These are phyloP conservation scores for Chamaenerion angustifolium DNA, from an alignment of 345 rosid genomes.

Conservation along the genomic window DNA sequence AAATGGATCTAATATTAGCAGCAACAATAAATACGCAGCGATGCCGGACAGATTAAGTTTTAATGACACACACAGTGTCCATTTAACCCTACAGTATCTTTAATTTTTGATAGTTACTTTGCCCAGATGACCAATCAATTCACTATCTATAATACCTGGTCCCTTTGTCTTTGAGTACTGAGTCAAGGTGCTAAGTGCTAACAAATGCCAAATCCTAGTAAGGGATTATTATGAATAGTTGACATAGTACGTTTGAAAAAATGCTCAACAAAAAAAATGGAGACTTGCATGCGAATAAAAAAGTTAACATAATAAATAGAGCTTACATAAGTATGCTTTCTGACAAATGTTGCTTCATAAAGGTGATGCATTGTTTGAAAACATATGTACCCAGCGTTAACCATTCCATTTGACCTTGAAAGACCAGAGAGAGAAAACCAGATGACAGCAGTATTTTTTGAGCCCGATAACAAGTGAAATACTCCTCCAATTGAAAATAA, in stretches of 20 bases:
- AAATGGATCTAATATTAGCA: too few relatives aligned
- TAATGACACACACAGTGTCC: too few relatives aligned
- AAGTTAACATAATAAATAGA: slow-evolving; percentile 4
- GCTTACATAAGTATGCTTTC: slow-evolving; percentile 43
- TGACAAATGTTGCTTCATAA: slow-evolving; percentile 41
- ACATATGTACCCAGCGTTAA: slow-evolving; percentile 86
- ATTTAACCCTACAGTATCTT: too few relatives aligned
- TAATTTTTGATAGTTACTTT: too few relatives aligned
- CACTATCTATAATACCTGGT: too few relatives aligned
- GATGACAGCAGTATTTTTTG: slow-evolving; percentile 43
- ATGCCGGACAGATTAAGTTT: too few relatives aligned
- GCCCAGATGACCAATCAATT: too few relatives aligned
- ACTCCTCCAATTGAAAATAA: slow-evolving; percentile 70
- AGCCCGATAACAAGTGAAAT: slow-evolving; percentile 48
- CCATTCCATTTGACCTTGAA: slow-evolving; percentile 93
- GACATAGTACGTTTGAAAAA: not conserved
- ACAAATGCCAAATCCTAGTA: too few relatives aligned
- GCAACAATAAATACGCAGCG: too few relatives aligned
- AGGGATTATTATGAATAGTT: too few relatives aligned
- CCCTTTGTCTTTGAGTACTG: too few relatives aligned
- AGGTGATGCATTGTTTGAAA: slow-evolving; percentile 71
- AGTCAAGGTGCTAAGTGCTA: too few relatives aligned
- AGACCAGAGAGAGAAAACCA: slow-evolving; percentile 75
- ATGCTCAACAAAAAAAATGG: not conserved
- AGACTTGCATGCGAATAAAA: not conserved